Evolutionary conservation across 2,329 filamentous ascomycete species (phyloP), one percentile per base, ranked within the genome.

Genomic region (Aspergillus vadensis): DNA sequence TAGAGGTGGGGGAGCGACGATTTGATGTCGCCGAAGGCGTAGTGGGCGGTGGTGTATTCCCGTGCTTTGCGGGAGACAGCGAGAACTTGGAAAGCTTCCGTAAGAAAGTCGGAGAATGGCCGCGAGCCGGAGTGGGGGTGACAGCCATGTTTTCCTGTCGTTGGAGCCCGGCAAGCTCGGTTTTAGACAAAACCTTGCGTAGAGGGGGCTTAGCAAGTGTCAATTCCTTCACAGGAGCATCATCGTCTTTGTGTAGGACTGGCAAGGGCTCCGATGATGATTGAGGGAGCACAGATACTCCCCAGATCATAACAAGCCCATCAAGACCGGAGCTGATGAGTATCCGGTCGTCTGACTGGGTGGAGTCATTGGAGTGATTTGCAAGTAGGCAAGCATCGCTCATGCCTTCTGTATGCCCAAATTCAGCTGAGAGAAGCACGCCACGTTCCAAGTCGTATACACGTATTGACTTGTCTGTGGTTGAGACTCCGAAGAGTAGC

Each of bases 391-490:
- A 85, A 17, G 96, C 87, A 62, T 93, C 93, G 55, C 91, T 96
- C 65, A 99, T 92, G 8, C 93, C 90, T 72, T 97, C 93, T 0
- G 93, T 97, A 68, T 99, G 95, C 1, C 95, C 95, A 86, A 92
- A 97, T 77, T 98, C 95, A 43, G 92, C 87, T 54, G 92, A 90
- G 27, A 98, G 79, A 59, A 99, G 88, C 1, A 81, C 79, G 8
- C 94, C 93, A 44, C 86, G 88, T 63, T 89, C 88, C 30, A 86
- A 82, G 67, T 97, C 91, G 70, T 99, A 99, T 15, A 99, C 80
- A 38, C 95, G 85, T 58, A 99, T 89, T 0, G 95, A 98, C 74
- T 98, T 99, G 76, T 99, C 95, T 0, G 91, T 97, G 68, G 93
- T 93, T 8, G 94, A 97, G 10, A 95, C 85, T n/a, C 92, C 93